phyloP scores from a whole-genome alignment of 345 rosid genomes.

The Hibiscus mutabilis region DNA sequence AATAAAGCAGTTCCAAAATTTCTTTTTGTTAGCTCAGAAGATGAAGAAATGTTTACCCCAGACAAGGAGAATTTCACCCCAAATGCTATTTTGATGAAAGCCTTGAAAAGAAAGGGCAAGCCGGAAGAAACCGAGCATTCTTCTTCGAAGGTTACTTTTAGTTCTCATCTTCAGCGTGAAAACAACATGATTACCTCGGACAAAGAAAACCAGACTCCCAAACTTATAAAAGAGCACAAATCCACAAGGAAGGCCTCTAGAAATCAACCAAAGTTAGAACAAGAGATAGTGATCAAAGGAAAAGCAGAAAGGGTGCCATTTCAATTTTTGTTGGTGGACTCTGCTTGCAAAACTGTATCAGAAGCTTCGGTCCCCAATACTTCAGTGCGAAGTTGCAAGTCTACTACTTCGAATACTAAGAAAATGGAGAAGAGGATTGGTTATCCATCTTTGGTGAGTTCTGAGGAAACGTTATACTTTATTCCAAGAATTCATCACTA shows the following conservation, averaged over 20 bases:
- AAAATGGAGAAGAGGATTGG: constrained; percentile 19
- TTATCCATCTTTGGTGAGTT: constrained; percentile 43
- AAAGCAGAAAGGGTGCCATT: constrained; percentile 50
- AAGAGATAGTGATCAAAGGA: constrained; percentile 26
- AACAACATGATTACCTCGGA: constrained; percentile 27
- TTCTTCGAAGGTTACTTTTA: constrained; percentile 20
- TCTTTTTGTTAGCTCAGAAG: constrained; percentile 28
- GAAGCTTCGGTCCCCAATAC: constrained; percentile 18
- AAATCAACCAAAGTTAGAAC: constrained; percentile 28
- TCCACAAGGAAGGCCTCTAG: constrained; percentile 10
- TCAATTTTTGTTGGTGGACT: constrained; percentile 34
- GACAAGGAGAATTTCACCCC: constrained; percentile 87
- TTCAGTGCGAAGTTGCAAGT: constrained; percentile 27
- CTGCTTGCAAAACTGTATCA: constrained; percentile 27
- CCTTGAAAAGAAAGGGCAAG: constrained; percentile 39
- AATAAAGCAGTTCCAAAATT: constrained; percentile 21
- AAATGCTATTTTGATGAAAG: constrained; percentile 36
- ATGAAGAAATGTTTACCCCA: constrained; percentile 58
- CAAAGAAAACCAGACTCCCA: constrained; percentile 45
- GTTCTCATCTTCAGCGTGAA: constrained; percentile 28
- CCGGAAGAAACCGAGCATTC: constrained; percentile 33
- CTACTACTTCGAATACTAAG: constrained; percentile 21
- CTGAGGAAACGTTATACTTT: neutral
- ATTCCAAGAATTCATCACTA: constrained; percentile 2
- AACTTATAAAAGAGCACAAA: constrained; percentile 31